These are phyloP conservation scores for Blastobotrys robertii DNA, from an alignment of 805 yeast species.

Conservation along the genomic window DNA sequence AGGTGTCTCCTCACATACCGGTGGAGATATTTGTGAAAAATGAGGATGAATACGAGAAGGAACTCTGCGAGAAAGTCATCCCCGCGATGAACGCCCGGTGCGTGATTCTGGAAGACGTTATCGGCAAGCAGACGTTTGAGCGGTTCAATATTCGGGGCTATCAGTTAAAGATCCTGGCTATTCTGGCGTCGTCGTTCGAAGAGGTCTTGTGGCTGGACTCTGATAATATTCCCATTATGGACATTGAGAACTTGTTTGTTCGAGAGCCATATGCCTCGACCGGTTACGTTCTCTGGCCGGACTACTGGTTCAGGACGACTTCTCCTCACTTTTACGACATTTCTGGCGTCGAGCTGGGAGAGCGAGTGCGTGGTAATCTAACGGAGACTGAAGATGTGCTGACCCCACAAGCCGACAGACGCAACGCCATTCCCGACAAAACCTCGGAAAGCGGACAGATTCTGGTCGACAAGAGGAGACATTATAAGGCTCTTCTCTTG, in stretches of 20 bases:
- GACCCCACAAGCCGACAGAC: constrained; percentile 47
- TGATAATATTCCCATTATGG: constrained; percentile 60
- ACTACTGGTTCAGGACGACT: constrained; percentile 79
- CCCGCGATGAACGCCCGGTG: constrained; percentile 59
- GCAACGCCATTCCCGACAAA: constrained; percentile 59
- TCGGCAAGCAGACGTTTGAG: constrained; percentile 44
- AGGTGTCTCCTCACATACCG: constrained; percentile 59
- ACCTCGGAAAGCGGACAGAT: constrained; percentile 66
- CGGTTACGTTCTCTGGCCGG: constrained; percentile 68
- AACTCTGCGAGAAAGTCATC: constrained; percentile 53
- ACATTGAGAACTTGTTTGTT: constrained; percentile 51
- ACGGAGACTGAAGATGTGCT: constrained; percentile 31
- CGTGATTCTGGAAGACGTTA: constrained; percentile 51
- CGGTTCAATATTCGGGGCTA: constrained; percentile 48
- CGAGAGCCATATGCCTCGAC: constrained; percentile 44
- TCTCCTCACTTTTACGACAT: constrained; percentile 63
- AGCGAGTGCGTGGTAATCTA: constrained; percentile 30
- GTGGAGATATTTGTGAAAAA: constrained; percentile 76
- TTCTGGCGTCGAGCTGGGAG: constrained; percentile 45
- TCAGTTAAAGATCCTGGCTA: constrained; percentile 61
- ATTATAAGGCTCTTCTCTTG: constrained; percentile 46
- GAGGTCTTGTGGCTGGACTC: constrained; percentile 65
- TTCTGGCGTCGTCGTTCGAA: constrained; percentile 64
- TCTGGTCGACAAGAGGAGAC: constrained; percentile 46
- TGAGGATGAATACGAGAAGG: constrained; percentile 58